A percentile compares a stretch with the other conserved stretches of the same genome.
phyloP scores from a whole-genome alignment of 371 early-diverging fungal genomes.

The Phascolomyces articulosus region DNA sequence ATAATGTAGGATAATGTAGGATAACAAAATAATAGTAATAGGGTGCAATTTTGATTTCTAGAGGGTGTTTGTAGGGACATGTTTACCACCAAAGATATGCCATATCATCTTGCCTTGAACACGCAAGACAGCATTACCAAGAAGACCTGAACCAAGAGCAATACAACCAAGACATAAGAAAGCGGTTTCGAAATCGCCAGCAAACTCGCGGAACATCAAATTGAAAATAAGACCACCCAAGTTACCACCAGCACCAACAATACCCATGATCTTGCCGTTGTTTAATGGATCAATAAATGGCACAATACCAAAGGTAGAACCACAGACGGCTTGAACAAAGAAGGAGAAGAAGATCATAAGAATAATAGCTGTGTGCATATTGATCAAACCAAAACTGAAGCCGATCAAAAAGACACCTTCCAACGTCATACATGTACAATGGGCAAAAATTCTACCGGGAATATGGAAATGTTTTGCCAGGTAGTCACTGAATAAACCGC shows the following conservation, averaged over 20 bases:
- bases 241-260: slow-evolving; percentile 46
- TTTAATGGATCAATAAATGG: slow-evolving; percentile 22
- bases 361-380: slow-evolving; percentile 29
- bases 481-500: slow-evolving; percentile 53
- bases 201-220: slow-evolving; percentile 19
- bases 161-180: slow-evolving; percentile 23
- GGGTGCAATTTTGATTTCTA: too few species aligned
- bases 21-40: too few species aligned
- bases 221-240: slow-evolving; percentile 27
- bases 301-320: slow-evolving; percentile 34
- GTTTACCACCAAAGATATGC: slow-evolving; percentile 4
- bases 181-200: slow-evolving; percentile 10
- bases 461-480: slow-evolving; percentile 8
- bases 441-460: slow-evolving; percentile 34
- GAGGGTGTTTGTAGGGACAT: neutral
- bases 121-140: slow-evolving; percentile 14
- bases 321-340: slow-evolving; percentile 43
- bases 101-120: slow-evolving; percentile 18
- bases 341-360: slow-evolving; percentile 42
- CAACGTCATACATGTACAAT: slow-evolving; percentile 36
- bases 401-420: slow-evolving; percentile 37
- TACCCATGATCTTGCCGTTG: slow-evolving; percentile 23
- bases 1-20: too few species aligned
- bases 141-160: slow-evolving; percentile 14
- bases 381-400: slow-evolving; percentile 20